Evolutionary conservation across 1,284 basidiomycete species (phyloP), one percentile per base, ranked within the genome.

Genomic region (Peniophora sp.): DNA sequence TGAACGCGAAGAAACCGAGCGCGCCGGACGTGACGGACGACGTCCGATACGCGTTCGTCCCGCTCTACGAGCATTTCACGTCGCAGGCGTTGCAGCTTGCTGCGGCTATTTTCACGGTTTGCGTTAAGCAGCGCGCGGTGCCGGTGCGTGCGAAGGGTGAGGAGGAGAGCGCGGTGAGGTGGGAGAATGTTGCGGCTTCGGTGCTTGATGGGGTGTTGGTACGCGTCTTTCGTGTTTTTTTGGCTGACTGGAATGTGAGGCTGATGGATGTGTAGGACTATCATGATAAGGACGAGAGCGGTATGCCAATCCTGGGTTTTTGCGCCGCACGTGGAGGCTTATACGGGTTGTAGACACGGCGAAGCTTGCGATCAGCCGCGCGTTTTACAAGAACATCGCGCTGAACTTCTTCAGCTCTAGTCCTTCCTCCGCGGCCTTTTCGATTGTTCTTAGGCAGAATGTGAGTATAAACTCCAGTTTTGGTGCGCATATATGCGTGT

Each of bases 131-230:
- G 44, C 56, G 0, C 57, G 59, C 0, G 54, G 59, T 52, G 57
- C 53, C 19, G 38, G 38, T 53, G 5, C 59, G 56, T 3, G 56
- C 54, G 9, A 39, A 54, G 1, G 59, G 61, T n/a, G 58, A 61
- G 49, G 58, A 8, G 38, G 19, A 41, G 19, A n/a, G 19, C n/a
- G n/a, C 57, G 45, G 22, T 27, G 12, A 47, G 51, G 2, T 68
- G 66, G 68, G 65, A 69, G 34, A 41, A 49, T 0, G 56, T 67
- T 12, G 51, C 65, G 35, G 52, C 61, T 41, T 53, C 60, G 14
- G 35, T 68, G 5, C 54, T 69, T 2, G 62, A 64, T 1, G 68
- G 68, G 10, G 56, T 69, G 22, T 54, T 68, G 58, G 68, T 68
- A 20, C 24, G 44, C 23, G 43, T 12, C 41, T 17, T 14, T 12